Conservation (phyloP, 768 basidiomycete genomes). For the Trametes cingulata region DNA sequence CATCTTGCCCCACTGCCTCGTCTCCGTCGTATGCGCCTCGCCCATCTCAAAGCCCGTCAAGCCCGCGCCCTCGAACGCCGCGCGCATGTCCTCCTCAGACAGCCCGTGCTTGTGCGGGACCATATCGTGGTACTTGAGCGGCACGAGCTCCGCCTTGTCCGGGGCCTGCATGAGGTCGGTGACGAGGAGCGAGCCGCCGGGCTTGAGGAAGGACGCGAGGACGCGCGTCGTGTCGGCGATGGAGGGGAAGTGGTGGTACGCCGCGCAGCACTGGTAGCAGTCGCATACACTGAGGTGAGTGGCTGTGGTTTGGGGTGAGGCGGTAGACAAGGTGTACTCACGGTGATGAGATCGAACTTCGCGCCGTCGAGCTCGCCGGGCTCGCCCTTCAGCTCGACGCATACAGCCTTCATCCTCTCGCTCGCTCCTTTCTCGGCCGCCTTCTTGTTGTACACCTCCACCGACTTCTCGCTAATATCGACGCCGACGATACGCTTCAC, state of each 20-base stretch:
- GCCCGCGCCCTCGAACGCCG: no score
- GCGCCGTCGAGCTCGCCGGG: constrained; percentile 50
- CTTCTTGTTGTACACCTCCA: constrained; percentile 63
- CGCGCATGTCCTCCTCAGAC: no score
- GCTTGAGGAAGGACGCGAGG: constrained; percentile 60
- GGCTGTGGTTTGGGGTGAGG: no score
- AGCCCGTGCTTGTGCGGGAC: no score
- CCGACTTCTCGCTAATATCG: constrained; percentile 72
- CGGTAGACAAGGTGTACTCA: constrained; percentile 46
- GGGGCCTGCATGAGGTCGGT: constrained; percentile 46
- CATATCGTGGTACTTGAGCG: no score
- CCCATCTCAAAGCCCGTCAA: no score
- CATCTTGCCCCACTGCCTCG: constrained; percentile 22
- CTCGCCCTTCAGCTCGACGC: constrained; percentile 50
- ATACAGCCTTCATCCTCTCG: constrained; percentile 64
- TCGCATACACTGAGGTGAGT: neutral
- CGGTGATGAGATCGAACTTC: constrained; percentile 71
- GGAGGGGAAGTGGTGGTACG: constrained; percentile 64
- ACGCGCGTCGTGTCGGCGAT: constrained; percentile 50
- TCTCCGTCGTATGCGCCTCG: no score
- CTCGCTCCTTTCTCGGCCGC: constrained; percentile 62
- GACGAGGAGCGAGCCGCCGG: constrained; percentile 60
- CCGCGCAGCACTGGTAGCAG: constrained; percentile 57
- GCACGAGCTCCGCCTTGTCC: no score
- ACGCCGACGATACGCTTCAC: constrained; percentile 68